These are phyloP conservation scores for Suhomyces vadensis DNA, from an alignment of 805 yeast genomes.

Conservation along the genomic window DNA sequence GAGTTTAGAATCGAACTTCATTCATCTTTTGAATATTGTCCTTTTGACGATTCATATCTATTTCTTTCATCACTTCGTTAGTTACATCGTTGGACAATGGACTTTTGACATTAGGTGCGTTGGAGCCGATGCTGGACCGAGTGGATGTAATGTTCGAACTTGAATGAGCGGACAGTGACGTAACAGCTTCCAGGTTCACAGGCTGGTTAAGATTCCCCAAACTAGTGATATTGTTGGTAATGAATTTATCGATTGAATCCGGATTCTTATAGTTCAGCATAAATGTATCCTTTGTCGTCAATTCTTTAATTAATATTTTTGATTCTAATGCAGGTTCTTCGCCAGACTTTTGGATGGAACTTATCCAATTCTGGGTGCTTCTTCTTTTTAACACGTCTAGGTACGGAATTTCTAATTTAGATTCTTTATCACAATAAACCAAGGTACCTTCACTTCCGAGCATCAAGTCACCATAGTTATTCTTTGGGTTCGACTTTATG, in stretches of 20 bases:
- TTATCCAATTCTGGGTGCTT: slow-evolving; percentile 35
- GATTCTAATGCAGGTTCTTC: slow-evolving; percentile 12
- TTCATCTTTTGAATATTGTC: neutral
- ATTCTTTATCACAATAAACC: slow-evolving; percentile 61
- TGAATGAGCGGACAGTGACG: too few relatives aligned
- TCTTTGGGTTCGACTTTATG: slow-evolving; percentile 50
- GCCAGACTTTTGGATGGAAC: slow-evolving; percentile 19
- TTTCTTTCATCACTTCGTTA: slow-evolving; percentile 1
- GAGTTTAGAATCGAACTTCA: slow-evolving; percentile 2
- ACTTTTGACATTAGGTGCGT: slow-evolving; percentile 7
- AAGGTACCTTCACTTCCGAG: slow-evolving; percentile 72
- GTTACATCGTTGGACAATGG: slow-evolving; percentile 9
- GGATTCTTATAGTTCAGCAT: slow-evolving; percentile 20
- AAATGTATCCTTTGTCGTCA: slow-evolving; percentile 23
- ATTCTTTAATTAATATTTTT: slow-evolving; percentile 16
- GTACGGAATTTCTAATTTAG: slow-evolving; percentile 45
- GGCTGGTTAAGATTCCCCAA: slow-evolving; percentile 22
- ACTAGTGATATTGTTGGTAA: slow-evolving; percentile 29
- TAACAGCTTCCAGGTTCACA: neutral
- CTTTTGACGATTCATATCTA: neutral
- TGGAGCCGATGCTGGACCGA: slow-evolving; percentile 6
- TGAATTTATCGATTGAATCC: slow-evolving; percentile 31
- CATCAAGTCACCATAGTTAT: slow-evolving; percentile 47
- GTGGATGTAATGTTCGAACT: neutral
- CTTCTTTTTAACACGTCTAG: slow-evolving; percentile 41